Conservation (phyloP, 1,284 basidiomycete genomes). For the Malassezia cuniculi region DNA sequence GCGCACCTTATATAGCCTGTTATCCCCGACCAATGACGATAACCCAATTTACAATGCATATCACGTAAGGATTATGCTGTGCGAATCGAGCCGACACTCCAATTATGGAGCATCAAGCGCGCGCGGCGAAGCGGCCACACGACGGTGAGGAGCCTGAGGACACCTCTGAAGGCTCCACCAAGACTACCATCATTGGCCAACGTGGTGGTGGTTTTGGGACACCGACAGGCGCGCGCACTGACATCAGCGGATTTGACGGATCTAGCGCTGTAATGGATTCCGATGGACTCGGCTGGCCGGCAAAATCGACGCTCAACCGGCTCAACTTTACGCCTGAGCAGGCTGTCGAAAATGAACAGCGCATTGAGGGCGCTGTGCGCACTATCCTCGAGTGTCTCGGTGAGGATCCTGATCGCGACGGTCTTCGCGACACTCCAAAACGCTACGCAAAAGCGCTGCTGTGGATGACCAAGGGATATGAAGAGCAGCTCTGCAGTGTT, state of each 20-base stretch:
- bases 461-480: conserved; percentile 99
- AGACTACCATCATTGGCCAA: conserved; percentile 1
- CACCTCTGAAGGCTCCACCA: too few relatives aligned
- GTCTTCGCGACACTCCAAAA: conserved; percentile 78
- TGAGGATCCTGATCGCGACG: conserved; percentile 90
- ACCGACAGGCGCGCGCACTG: conserved; percentile 30
- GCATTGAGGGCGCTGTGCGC: conserved; percentile 70
- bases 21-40: too few relatives aligned
- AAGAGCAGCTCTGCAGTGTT: conserved; percentile 85
- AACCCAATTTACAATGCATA: too few relatives aligned
- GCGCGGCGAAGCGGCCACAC: too few relatives aligned
- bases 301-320: conserved; percentile 33
- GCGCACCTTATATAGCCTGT: too few relatives aligned
- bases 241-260: conserved; percentile 20
- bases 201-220: conserved; percentile 34
- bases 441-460: conserved; percentile 92
- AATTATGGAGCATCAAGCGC: too few relatives aligned
- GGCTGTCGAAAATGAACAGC: conserved; percentile 46
- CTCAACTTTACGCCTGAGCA: conserved; percentile 31
- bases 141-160: too few relatives aligned
- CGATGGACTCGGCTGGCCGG: conserved; percentile 42
- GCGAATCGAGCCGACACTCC: too few relatives aligned
- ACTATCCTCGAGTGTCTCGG: conserved; percentile 93
- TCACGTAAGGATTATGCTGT: too few relatives aligned
- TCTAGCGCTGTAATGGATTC: conserved; percentile 35